These are phyloP conservation scores for Crithidia bombi DNA, from an alignment of 208 protist species.

Conservation along the genomic window DNA sequence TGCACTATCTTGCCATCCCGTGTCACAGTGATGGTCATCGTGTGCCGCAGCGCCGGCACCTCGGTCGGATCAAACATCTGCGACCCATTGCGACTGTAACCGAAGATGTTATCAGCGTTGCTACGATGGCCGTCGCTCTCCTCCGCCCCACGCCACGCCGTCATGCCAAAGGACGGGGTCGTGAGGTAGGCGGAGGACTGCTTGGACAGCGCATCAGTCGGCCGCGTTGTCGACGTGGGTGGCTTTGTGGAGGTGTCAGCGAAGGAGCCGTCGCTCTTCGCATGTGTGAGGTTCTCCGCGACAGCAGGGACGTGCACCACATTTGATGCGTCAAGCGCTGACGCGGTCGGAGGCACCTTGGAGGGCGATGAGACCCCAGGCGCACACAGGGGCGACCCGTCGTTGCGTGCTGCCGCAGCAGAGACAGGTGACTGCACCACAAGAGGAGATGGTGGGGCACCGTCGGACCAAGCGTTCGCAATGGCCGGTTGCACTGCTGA, in stretches of 20 bases:
- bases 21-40: constrained; percentile 46
- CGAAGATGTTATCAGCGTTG: background rate
- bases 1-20: constrained; percentile 48
- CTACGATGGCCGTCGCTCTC: background rate
- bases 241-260: background rate
- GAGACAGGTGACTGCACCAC: background rate
- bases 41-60: constrained; percentile 34
- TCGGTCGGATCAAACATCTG: constrained; percentile 29
- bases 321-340: background rate
- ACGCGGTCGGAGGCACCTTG: background rate
- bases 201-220: constrained; percentile 1
- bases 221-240: background rate
- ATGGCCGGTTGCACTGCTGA: background rate
- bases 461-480: constrained; percentile 5
- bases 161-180: constrained; percentile 8
- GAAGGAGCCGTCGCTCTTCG: background rate
- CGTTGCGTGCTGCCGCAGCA: background rate
- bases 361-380: background rate
- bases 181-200: constrained; percentile 9
- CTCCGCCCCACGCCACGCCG: constrained; percentile 21
- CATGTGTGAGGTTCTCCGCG: background rate
- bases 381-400: background rate
- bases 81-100: background rate
- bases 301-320: background rate
- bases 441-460: background rate